Evolutionary conservation across 345 rosid genomes (phyloP).

Genomic region (Balakata baccata): DNA sequence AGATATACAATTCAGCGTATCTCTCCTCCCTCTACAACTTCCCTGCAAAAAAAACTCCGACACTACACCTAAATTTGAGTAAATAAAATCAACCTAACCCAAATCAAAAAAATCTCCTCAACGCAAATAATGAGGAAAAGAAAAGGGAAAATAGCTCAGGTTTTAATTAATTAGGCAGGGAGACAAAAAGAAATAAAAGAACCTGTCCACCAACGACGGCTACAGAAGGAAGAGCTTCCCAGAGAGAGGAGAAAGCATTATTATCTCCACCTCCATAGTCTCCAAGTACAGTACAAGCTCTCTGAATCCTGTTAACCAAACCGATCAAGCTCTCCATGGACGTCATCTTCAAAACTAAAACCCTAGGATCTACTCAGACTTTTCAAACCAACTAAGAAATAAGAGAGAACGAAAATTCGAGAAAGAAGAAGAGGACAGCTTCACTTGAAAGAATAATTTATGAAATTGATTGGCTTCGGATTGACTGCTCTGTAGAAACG

Average conservation of each 20-base stretch:
- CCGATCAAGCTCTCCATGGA: conserved; percentile 40
- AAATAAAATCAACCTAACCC: not conserved
- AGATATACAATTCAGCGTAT: not conserved
- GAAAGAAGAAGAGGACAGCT: not conserved
- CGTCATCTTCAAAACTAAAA: conserved; percentile 13
- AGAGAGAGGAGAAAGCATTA: conserved; percentile 29
- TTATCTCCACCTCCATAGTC: conserved; percentile 28
- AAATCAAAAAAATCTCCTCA: too few relatives aligned
- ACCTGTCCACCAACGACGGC: conserved; percentile 41
- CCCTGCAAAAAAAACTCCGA: not conserved
- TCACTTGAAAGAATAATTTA: not conserved
- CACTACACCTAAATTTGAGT: not conserved
- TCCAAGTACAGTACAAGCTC: conserved; percentile 33
- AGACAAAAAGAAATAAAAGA: not conserved
- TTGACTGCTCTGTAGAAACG: conserved; percentile 1
- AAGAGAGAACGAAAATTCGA: not conserved
- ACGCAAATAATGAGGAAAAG: not conserved
- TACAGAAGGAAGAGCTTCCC: conserved; percentile 37
- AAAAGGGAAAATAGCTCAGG: too few relatives aligned
- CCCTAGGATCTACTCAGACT: not conserved
- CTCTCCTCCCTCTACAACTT: too few relatives aligned
- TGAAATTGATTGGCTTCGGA: not conserved
- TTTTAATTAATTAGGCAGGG: too few relatives aligned
- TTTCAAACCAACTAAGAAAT: not conserved
- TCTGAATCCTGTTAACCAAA: conserved; percentile 32